These are phyloP conservation scores for Garcia nutans DNA, from an alignment of 345 rosid species.

Conservation along the genomic window DNA sequence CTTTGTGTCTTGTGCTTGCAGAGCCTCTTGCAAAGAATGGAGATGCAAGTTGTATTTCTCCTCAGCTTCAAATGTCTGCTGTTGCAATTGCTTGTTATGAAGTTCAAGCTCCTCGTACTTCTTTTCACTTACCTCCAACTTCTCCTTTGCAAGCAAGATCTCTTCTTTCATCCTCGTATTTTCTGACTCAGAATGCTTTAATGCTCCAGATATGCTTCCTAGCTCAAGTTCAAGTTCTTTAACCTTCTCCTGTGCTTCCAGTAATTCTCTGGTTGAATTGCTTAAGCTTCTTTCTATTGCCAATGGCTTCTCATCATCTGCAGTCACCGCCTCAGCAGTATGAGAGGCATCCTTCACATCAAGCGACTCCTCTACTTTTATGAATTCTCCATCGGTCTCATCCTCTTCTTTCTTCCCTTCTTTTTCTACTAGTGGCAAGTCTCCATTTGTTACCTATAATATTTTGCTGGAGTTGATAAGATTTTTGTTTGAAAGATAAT, in stretches of 20 bases:
- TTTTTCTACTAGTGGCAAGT: slow-evolving; percentile 37
- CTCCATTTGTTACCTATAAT: slow-evolving; percentile 54
- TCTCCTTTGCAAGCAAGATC: slow-evolving; percentile 49
- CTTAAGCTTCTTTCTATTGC: slow-evolving; percentile 48
- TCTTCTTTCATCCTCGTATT: slow-evolving; percentile 56
- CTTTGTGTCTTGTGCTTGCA: slow-evolving; percentile 67
- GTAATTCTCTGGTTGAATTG: slow-evolving; percentile 61
- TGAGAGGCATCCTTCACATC: slow-evolving; percentile 56
- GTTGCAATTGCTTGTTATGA: slow-evolving; percentile 60
- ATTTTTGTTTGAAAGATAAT: no score
- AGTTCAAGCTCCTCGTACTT: slow-evolving; percentile 63
- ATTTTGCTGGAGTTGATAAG: no score
- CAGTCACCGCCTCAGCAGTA: slow-evolving; percentile 24
- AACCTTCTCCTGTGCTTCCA: slow-evolving; percentile 79
- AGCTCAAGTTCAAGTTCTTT: slow-evolving; percentile 76
- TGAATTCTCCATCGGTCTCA: slow-evolving; percentile 81
- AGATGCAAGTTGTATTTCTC: slow-evolving; percentile 59
- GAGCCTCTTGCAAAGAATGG: slow-evolving; percentile 55
- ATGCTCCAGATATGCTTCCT: slow-evolving; percentile 61
- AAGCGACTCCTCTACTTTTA: slow-evolving; percentile 80
- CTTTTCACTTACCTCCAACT: slow-evolving; percentile 56
- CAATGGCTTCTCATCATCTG: slow-evolving; percentile 29
- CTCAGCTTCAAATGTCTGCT: slow-evolving; percentile 61
- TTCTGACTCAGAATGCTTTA: slow-evolving; percentile 70
- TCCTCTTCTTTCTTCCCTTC: slow-evolving; percentile 74